Evolutionary conservation across 768 basidiomycete genomes (phyloP).

Genomic region (Termitomyces sp.): DNA sequence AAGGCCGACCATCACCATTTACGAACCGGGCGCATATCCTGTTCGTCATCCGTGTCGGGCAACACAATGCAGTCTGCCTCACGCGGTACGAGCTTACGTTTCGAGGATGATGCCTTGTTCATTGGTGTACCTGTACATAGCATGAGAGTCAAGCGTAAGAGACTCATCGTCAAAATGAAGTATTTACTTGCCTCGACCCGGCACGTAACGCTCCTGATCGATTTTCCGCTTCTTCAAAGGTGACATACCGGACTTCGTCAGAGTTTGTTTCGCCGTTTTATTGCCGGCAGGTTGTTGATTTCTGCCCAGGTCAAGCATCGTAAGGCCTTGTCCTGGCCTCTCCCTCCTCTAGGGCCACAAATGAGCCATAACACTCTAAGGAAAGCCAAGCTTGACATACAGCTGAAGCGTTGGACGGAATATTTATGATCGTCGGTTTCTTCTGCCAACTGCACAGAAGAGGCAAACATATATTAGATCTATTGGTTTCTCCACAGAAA

Average conservation of each 20-base stretch:
- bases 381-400: not conserved
- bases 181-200: not conserved
- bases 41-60: not conserved
- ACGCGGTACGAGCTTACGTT: not conserved
- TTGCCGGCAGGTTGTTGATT: not conserved
- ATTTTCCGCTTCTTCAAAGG: not conserved
- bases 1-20: not conserved
- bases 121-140: not conserved
- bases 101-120: not conserved
- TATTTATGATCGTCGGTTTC: not conserved
- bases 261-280: not conserved
- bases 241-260: not conserved
- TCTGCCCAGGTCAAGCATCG: not conserved
- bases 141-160: not conserved
- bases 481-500: not conserved
- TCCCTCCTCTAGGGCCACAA: not conserved
- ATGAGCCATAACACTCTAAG: not conserved
- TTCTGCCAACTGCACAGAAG: slow-evolving; percentile 4
- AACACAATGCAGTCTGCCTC: not conserved
- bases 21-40: not conserved
- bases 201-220: not conserved
- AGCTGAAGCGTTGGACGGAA: not conserved
- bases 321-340: not conserved
- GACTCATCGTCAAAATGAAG: not conserved
- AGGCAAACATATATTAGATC: not conserved